These are phyloP conservation scores for Panicum hallii DNA, from an alignment of 202 grass and related monocot species.

Conservation along the genomic window DNA sequence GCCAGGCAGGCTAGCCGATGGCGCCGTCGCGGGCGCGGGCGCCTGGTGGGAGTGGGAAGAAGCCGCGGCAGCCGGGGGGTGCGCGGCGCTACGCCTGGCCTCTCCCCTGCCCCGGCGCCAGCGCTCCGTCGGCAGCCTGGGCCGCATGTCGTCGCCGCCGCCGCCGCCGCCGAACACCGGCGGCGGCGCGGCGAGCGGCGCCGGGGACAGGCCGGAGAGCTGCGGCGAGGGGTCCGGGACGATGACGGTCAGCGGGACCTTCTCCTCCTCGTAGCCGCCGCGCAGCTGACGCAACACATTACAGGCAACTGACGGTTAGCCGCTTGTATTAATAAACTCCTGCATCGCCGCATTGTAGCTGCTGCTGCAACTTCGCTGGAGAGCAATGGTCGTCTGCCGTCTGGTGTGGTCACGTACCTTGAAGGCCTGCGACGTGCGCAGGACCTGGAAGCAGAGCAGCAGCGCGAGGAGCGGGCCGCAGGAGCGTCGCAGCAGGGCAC, in stretches of 20 bases:
- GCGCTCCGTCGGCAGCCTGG: constrained; percentile 57
- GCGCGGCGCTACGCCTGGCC: constrained; percentile 19
- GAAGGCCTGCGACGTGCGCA: constrained; percentile 43
- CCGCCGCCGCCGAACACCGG: constrained; percentile 49
- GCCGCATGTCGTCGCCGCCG: constrained; percentile 46
- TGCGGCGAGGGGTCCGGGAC: constrained; percentile 50
- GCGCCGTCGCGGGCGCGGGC: background rate
- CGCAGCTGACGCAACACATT: constrained; percentile 6
- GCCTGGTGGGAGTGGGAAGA: background rate
- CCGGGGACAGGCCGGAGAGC: constrained; percentile 17
- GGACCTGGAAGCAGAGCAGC: constrained; percentile 28
- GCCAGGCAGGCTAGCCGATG: background rate
- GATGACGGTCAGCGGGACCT: constrained; percentile 55
- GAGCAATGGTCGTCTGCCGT: background rate
- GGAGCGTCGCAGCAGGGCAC: background rate
- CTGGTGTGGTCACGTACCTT: constrained; percentile 24
- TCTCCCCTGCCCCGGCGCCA: constrained; percentile 43
- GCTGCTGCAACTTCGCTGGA: background rate
- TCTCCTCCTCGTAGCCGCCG: constrained; percentile 25
- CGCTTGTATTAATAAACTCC: background rate
- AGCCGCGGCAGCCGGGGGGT: background rate
- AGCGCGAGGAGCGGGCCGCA: constrained; percentile 8
- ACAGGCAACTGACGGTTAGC: background rate
- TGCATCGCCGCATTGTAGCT: too few species aligned
- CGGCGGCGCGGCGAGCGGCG: constrained; percentile 41